A percentile compares a stretch with the other conserved stretches of the same genome.
Conservation (phyloP, 768 basidiomycete species). For the Mycena pura region DNA sequence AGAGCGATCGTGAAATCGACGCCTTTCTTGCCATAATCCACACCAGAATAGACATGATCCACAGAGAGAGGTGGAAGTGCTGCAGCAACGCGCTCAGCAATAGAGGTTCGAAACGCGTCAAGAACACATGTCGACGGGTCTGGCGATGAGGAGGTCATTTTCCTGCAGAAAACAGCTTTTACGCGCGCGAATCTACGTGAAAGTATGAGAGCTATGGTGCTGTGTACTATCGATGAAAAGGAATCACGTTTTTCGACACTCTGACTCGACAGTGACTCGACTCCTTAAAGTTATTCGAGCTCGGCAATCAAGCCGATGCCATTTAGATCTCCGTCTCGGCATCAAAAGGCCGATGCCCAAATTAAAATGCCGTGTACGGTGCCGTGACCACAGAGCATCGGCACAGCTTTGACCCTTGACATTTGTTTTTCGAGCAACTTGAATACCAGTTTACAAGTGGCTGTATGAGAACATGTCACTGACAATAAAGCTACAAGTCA, state of each 20-base stretch:
- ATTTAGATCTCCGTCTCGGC: too few relatives aligned
- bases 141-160: slow-evolving; percentile 43
- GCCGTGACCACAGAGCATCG: too few relatives aligned
- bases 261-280: too few relatives aligned
- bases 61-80: slow-evolving; percentile 68
- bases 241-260: slow-evolving; percentile 6
- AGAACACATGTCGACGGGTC: slow-evolving; percentile 73
- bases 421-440: too few relatives aligned
- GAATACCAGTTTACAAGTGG: too few relatives aligned
- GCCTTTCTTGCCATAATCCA: slow-evolving; percentile 94
- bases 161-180: slow-evolving; percentile 11
- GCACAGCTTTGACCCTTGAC: too few relatives aligned
- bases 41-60: slow-evolving; percentile 82
- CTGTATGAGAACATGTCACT: too few relatives aligned
- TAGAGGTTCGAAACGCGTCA: slow-evolving; percentile 82
- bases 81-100: slow-evolving; percentile 74
- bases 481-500: too few relatives aligned
- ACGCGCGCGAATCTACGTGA: not conserved
- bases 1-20: slow-evolving; percentile 91
- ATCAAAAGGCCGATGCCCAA: too few relatives aligned
- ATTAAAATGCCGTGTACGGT: too few relatives aligned
- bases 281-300: too few relatives aligned
- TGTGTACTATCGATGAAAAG: slow-evolving; percentile 11
- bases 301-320: too few relatives aligned
- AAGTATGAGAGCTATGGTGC: slow-evolving; percentile 10